A percentile compares a stretch with the other conserved stretches of the same genome.
These are phyloP conservation scores for Eucalyptus regnans DNA, from an alignment of 345 rosid species.

Conservation along the genomic window DNA sequence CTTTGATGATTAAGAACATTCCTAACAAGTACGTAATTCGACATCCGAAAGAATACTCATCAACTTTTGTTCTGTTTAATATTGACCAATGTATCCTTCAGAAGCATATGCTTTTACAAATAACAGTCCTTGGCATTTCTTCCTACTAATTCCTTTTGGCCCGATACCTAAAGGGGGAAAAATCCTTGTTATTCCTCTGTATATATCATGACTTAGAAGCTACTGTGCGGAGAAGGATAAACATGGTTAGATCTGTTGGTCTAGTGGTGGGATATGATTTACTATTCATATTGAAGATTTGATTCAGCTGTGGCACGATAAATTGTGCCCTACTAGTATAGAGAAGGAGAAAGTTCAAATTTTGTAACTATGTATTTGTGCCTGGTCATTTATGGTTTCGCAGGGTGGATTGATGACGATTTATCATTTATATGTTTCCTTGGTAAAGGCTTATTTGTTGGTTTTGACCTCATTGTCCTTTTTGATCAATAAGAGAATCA, in stretches of 20 bases:
- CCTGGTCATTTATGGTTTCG: neutral
- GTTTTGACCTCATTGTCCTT: neutral
- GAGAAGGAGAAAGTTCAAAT: neutral
- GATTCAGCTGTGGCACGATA: neutral
- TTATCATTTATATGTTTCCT: neutral
- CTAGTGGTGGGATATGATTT: neutral
- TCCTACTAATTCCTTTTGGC: neutral
- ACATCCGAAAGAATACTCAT: neutral
- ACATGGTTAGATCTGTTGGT: neutral
- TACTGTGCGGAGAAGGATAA: neutral
- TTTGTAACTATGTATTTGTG: neutral
- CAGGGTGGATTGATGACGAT: neutral
- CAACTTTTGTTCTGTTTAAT: neutral
- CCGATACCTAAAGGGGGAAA: neutral
- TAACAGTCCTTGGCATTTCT: neutral
- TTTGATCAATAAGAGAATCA: neutral
- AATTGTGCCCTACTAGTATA: neutral
- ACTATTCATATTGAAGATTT: neutral
- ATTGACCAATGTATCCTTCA: neutral
- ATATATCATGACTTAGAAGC: neutral
- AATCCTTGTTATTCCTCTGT: neutral
- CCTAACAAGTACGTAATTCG: conserved; percentile 52
- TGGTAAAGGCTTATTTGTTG: neutral
- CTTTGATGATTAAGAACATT: conserved; percentile 72
- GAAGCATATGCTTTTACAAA: neutral